Base-by-base conservation (phyloP, 2,329 filamentous ascomycete species). In the Podosphaera fusca region DNA sequence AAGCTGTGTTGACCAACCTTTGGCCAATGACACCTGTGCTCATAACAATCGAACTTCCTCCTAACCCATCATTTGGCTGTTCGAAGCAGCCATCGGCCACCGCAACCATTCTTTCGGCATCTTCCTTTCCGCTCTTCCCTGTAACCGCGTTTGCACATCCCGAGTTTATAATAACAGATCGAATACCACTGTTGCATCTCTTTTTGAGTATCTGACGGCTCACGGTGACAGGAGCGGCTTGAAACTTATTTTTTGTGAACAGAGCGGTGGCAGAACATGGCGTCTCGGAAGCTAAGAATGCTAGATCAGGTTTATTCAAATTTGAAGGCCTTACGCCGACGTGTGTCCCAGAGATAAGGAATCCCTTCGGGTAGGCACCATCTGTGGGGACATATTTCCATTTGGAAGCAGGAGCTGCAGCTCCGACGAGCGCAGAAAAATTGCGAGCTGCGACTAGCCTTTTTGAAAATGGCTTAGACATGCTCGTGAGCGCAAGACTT, bases 1-100 rank as follows among this genome's bases (percentile, higher is more conserved):
- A 42, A 10, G 14, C 45, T 31, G 59, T 38, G 40, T 49, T 8
- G 35, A 31, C 57, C 5, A 68, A 83, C 82, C 86, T 81, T 71
- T 96, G 90, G 7, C 92, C 92, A 67, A 98, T 98, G 50, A 98
- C 92, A 57, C 92, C 92, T 1, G 92, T 98, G 69, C 88, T 95
- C 92, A 98, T 96, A 60, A 96, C 90, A 53, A 98, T 75, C n/a
- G 87, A 92, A 62, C 75, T 76, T 42, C 76, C 72, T 52, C 74
- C 72, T 49, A 70, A 68, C 9, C 70, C 71, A 62, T 73, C 72
- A 50, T 67, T 67, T 55, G 70, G 68, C 49, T 68, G 64, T n/a
- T 70, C 70, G 60, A 79, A 79, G 63, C 77, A 78, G 57, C 79
- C 73, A 67, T 95, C 88, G 5, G 89, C 86, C 61, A 80, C 81